Base-by-base conservation (phyloP, 306 rosid genomes). In the Rubus idaeus region DNA sequence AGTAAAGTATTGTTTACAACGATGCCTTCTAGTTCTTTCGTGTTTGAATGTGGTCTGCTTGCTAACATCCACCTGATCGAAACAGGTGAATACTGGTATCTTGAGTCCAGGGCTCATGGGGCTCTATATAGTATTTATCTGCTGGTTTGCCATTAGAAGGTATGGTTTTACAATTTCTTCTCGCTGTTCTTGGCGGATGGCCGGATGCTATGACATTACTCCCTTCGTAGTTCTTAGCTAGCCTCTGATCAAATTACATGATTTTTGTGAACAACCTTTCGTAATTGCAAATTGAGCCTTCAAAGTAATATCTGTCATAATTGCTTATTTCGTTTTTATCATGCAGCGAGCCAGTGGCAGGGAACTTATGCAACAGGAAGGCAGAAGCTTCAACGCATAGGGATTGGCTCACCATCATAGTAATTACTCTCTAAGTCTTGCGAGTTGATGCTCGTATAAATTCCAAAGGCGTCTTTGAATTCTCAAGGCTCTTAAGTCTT, bases 121-220 rank as follows among this genome's bases (percentile, higher is more conserved):
- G 30, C 97, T 96, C n/a, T 96, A 96, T 79, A 89, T 88, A 55
- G 93, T 92, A 52, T 96, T 84, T 84, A 92, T 92, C 82, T 96
- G 99, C 88, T 96, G 99, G 99, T 81, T 91, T 86, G 99, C 99
- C 73, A 84, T 96, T 82, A 85, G 98, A 85, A 93, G 99, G 99
- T 69, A 89, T 16, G 80, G 63, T 60, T 49, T 30, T 56, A 60
- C 68, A 72, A 66, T 75, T 61, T 68, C 65, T 26, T 75, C 52
- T 39, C 63, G 51, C 18, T 65, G 68, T 37, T 72, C 18, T 41
- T 47, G n/a, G n/a, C n/a, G n/a, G n/a, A n/a, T n/a, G n/a, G 66
- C 23, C 13, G 10, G 41, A 64, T 52, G 79, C 2, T 52, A 26
- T 40, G 18, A 5, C 58, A 69, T 35, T 62, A 26, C 45, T 57